Evolutionary conservation across 441 rosid species (phyloP), one percentile per base, ranked within the genome.

Genomic region (Populus hybrid): DNA sequence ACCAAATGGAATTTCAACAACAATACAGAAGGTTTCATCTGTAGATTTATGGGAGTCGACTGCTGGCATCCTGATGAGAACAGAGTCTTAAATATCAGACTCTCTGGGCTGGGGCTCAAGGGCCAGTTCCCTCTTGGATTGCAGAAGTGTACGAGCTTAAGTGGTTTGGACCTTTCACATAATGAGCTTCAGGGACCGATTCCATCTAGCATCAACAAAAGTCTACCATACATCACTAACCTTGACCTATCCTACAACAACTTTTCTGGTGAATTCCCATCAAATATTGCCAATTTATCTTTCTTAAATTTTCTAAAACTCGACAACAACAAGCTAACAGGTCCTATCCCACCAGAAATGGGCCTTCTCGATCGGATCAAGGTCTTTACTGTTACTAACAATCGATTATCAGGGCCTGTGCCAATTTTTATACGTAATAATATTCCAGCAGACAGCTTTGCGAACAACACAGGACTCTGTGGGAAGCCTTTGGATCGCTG

Each of bases 121-220:
- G 89, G 89, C 12, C 72, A 81, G 74, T 85, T 90, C 72, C 93
- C 90, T 6, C 77, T 0, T 0, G 89, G 86, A 2, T 6, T 89
- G 4, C 16, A 53, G 8, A 71, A 80, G 24, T 85, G 92, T 73
- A 65, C 71, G 10, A 77, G 74, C 65, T 24, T 87, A 40, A 40
- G 74, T 32, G 71, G 76, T 16, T 71, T 86, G 12, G 68, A 81
- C 28, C 85, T 88, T 67, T 78, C 89, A 5, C 28, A 42, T 32
- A 85, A 86, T 73, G 64, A 73, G 8, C 81, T 88, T 67, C 70
- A 69, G 16, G 89, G 88, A 42, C 70, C 82, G 3, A 79, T 89
- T 66, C 86, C 91, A 18, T 32, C 77, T n/a, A 61, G 81, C 23
- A 24, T 86, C 18, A 53, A 68, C 14, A 21, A 53, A 1, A n/a